Evolutionary conservation across 2,329 filamentous ascomycete genomes (phyloP).

Genomic region (Elsinoe necatrix): DNA sequence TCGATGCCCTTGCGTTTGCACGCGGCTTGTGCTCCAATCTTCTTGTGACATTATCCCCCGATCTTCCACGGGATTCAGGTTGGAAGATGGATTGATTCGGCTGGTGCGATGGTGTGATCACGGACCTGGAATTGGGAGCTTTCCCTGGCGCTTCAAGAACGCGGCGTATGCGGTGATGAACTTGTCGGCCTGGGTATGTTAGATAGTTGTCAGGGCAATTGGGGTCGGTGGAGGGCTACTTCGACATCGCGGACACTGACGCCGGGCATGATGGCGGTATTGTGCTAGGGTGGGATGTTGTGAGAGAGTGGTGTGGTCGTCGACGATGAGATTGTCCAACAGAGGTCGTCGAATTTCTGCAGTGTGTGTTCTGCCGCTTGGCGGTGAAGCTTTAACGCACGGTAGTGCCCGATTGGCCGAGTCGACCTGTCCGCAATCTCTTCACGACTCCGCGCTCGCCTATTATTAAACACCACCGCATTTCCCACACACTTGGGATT

Average conservation of each 20-base stretch:
- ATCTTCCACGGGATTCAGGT: slow-evolving; percentile 46
- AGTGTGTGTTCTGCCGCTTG: slow-evolving; percentile 3
- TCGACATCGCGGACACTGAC: slow-evolving; percentile 78
- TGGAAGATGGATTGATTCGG: slow-evolving; percentile 19
- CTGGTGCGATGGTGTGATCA: slow-evolving; percentile 29
- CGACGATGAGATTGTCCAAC: slow-evolving; percentile 9
- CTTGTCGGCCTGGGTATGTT: slow-evolving; percentile 60
- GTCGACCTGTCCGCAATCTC: not conserved
- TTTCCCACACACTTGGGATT: no score
- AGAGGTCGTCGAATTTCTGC: slow-evolving; percentile 9
- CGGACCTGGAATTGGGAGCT: slow-evolving; percentile 82
- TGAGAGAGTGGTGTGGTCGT: slow-evolving; percentile 1
- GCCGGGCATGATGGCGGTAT: slow-evolving; percentile 68
- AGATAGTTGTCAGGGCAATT: slow-evolving; percentile 6
- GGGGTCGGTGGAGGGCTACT: slow-evolving; percentile 47
- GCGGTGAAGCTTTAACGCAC: not conserved
- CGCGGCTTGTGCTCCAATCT: slow-evolving; percentile 12
- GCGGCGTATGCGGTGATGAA: slow-evolving; percentile 79
- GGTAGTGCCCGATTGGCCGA: not conserved
- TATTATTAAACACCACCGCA: no score
- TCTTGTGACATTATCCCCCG: slow-evolving; percentile 37
- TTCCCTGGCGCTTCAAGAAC: slow-evolving; percentile 91
- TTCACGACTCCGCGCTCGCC: no score
- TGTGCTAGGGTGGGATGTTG: slow-evolving; percentile 11
- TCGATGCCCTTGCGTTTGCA: not conserved